Base-by-base conservation (phyloP, 768 basidiomycete genomes). In the Boletus sp. region DNA sequence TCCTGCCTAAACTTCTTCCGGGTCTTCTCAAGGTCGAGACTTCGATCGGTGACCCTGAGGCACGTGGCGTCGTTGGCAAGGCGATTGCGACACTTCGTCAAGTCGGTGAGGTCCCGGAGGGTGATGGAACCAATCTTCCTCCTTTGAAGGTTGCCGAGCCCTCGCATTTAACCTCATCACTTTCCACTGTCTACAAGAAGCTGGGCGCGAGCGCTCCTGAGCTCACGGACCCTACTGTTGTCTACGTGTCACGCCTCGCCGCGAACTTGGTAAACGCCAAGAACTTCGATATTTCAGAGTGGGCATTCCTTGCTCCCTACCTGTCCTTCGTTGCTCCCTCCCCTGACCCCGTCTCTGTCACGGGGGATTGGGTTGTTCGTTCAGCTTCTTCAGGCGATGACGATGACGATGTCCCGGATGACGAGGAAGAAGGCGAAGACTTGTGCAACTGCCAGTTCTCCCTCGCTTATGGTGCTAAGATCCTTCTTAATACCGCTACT, bases 391-490 rank as follows among this genome's bases (percentile, higher is more conserved):
- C 91, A 59, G 88, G 82, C 54, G 79, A 77, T 37, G 90, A 85
- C 3, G 89, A 89, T 1, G 83, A 75, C 0, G 84, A 83, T 17
- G 87, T 79, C 50, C 75, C 72, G 45, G 94, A 94, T 15, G 95
- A 98, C 64, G 95, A 96, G 71, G 95, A 98, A 75, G 94, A 95
- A 76, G 95, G 95, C 66, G 97, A 99, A 78, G 95, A 97, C 70
- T 84, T 99, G 66, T 96, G 94, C 83, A 94, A 97, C 82, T 96
- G 94, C 82, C 93, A 96, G 73, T 98, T 98, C 85, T 97, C 95
- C 53, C 84, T 98, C 52, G 95, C 95, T 51, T 98, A 98, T 73
- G 95, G 95, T 88, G 95, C 95, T 71, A 97, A 97, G 83, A 97
- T 98, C 67, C 76, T 98, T 71, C 86, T 98, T 71, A 97, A 98